Conservation (phyloP, 805 yeast species). For the Saccharomycopsis schoenii region DNA sequence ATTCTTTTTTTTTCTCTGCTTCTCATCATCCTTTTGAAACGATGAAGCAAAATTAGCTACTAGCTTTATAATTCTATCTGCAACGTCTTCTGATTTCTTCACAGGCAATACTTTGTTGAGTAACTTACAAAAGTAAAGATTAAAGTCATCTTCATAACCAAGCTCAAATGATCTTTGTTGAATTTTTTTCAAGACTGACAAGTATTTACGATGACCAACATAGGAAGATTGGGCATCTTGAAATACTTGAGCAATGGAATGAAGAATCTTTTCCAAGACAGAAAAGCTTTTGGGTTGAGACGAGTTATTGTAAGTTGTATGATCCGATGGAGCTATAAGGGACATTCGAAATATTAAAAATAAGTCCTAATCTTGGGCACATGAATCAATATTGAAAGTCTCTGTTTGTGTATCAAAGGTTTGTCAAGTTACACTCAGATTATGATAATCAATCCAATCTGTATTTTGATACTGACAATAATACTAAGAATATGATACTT, state of each 20-base stretch:
- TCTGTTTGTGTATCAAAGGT: no score
- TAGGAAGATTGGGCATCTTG: slow-evolving; percentile 69
- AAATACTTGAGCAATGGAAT: slow-evolving; percentile 55
- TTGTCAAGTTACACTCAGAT: no score
- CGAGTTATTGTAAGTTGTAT: background rate
- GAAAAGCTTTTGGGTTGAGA: slow-evolving; percentile 1
- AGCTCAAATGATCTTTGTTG: slow-evolving; percentile 45
- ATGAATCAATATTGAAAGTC: no score
- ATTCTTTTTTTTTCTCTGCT: slow-evolving; percentile 18
- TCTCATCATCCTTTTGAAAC: slow-evolving; percentile 25
- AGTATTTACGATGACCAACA: slow-evolving; percentile 70
- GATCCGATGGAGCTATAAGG: background rate
- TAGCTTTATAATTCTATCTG: slow-evolving; percentile 68
- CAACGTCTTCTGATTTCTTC: slow-evolving; percentile 60
- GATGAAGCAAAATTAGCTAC: slow-evolving; percentile 44
- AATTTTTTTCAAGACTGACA: slow-evolving; percentile 49
- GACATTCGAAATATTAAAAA: background rate
- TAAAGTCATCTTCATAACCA: slow-evolving; percentile 49
- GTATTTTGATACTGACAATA: no score
- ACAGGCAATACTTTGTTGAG: slow-evolving; percentile 57
- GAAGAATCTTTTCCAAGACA: slow-evolving; percentile 29
- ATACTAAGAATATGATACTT: no score
- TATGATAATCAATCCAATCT: no score
- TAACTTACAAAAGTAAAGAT: slow-evolving; percentile 46
- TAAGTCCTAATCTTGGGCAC: no score